Base-by-base conservation (phyloP, 768 basidiomycete genomes). In the Daedaleopsis nitida region DNA sequence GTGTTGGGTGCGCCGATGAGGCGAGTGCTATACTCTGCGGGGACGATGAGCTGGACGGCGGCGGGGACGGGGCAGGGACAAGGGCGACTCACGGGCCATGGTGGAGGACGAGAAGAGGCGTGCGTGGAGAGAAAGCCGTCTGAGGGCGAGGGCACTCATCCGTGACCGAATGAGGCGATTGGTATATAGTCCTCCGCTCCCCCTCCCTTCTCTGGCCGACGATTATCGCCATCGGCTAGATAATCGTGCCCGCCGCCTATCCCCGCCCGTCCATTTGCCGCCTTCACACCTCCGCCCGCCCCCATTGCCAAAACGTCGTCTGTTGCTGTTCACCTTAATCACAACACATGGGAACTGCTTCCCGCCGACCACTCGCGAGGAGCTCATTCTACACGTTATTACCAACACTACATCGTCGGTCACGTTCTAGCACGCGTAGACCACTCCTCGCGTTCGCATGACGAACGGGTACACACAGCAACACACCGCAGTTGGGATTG, bases 1-100 rank as follows among this genome's bases (percentile, higher is more conserved):
- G 96, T 98, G 83, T 98, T 91, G 70, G 93, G 81, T 56, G 96
- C 90, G 47, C 89, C 92, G 74, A 95, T 82, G 79, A 89, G 81
- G 73, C 93, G 90, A 54, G 89, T 77, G 27, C 84, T 80, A 80
- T 86, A 90, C 66, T 83, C 91, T 91, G 72, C 16, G 57, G 42
- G 39, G 19, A 32, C n/a, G 62, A 47, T 66, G 61, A 55, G 66
- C 59, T 59, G 53, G 43, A 60, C 24, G 51, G 27, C 27, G 7
- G 55, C 43, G 60, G 27, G 17, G 24, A 58, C 16, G 48, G 65
- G 66, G 38, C 63, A 58, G 52, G 61, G 60, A 59, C 54, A 59
- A 60, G 66, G 50, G 64, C 56, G 50, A 81, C 84, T 59, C 60
- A 86, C 87, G 80, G 66, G 81, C 54, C 87, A 89, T 91, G 60